Evolutionary conservation across 2,329 filamentous ascomycete species (phyloP).

Genomic region (Alternaria sp.): DNA sequence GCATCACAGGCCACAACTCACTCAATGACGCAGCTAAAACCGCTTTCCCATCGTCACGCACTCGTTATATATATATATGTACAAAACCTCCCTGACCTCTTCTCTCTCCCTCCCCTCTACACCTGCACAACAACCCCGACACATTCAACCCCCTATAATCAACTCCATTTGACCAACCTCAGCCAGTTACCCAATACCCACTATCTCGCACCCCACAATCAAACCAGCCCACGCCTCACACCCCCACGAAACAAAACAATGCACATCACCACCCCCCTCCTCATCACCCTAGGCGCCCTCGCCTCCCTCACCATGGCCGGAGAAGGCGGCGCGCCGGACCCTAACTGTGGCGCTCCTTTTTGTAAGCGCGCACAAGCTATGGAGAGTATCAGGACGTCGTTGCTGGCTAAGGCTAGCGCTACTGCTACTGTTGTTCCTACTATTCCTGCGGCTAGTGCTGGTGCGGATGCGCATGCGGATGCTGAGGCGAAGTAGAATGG

Average conservation of each 20-base stretch:
- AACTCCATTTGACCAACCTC: not conserved
- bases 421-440: not conserved
- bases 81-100: not conserved
- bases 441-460: not conserved
- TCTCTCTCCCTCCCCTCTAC: not conserved
- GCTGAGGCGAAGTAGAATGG: not conserved
- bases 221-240: not conserved
- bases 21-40: not conserved
- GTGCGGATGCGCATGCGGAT: not conserved
- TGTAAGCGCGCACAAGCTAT: not conserved
- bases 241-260: not conserved
- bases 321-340: not conserved
- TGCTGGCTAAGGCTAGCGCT: not conserved
- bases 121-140: not conserved
- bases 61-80: not conserved
- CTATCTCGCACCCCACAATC: not conserved
- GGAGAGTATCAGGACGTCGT: not conserved
- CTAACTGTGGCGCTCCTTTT: conserved; percentile 10
- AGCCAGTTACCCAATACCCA: accelerated
- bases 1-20: not conserved
- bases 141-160: not conserved
- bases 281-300: not conserved
- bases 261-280: not conserved
- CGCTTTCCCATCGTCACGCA: not conserved
- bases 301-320: not conserved